phyloP scores from a whole-genome alignment of 345 rosid species.

The Erysimum cheiranthoides region DNA sequence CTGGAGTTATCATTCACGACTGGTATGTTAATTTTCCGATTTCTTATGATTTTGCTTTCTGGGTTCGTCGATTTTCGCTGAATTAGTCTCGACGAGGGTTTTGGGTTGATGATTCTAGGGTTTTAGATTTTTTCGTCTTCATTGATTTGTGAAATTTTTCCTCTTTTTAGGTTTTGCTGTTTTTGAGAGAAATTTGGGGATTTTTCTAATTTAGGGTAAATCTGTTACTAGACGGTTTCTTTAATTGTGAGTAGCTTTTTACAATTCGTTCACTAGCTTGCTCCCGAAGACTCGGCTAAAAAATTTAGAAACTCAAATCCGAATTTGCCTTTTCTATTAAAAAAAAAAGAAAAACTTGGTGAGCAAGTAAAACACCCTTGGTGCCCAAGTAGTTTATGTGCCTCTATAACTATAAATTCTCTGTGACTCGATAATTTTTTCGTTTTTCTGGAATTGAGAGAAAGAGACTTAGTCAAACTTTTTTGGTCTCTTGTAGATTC shows the following conservation, averaged over 20 bases:
- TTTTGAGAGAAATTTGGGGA: neutral
- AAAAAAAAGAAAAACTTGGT: constrained; percentile 29
- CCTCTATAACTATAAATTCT: constrained; percentile 5
- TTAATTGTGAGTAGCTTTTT: neutral
- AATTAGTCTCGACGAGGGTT: neutral
- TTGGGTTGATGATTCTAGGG: constrained; percentile 10
- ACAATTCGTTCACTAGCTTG: constrained; percentile 11
- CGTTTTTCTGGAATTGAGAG: neutral
- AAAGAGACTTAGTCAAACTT: neutral
- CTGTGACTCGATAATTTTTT: neutral
- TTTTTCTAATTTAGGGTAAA: neutral
- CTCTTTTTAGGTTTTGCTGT: neutral
- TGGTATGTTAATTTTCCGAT: constrained; percentile 10
- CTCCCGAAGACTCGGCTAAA: constrained; percentile 8
- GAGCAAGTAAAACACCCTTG: constrained; percentile 28
- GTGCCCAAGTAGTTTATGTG: constrained; percentile 12
- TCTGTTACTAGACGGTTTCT: neutral
- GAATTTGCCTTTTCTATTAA: neutral
- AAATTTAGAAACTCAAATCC: neutral
- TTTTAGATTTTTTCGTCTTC: neutral
- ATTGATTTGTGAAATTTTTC: neutral
- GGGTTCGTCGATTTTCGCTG: constrained; percentile 10
- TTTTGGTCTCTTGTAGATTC: constrained; percentile 27
- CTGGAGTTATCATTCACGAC: neutral
- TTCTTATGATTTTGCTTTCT: neutral